Base-by-base conservation (phyloP, 495 filamentous ascomycete genomes). In the Wilcoxina mikolae region DNA sequence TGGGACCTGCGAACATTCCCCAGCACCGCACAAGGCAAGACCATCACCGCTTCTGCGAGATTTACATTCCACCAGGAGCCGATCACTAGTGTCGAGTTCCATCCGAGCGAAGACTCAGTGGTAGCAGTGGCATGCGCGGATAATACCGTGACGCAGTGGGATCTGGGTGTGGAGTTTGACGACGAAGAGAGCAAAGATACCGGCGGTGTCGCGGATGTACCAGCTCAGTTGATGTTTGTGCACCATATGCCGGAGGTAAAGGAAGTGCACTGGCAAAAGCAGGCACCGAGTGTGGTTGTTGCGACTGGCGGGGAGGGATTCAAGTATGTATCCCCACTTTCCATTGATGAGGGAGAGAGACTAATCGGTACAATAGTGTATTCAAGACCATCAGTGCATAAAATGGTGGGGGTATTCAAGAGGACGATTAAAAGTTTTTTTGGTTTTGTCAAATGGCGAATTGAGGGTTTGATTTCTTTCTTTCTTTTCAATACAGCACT, bases 41-140 rank as follows among this genome's bases (percentile, higher is more conserved):
- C 68, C 17, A 61, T 72, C n/a, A 53, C 67, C 44, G 62, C 73
- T 0, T 84, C 94, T 1, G 91, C 91, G 1, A 82, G 80, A 28
- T 98, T 95, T 69, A 76, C 80, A 60, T 95, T 93, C 74, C 91
- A 98, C 71, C 85, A 85, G 68, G 84, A 94, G 68, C 90, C 94
- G 56, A 85, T 98, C 63, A 96, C 91, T 15, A 87, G 83, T 65
- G 76, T 98, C 22, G 90, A 98, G 70, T 98, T 93, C 88, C 90
- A 98, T 69, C 91, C 91, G 15, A 84, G 84, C 2, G 91, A 98
- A 59, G 90, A 98, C 70, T 87, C 82, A 67, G 90, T 95, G 54
- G 80, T 98, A 15, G 84, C 85, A 4, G 87, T 95, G 18, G 89
- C 85, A 7, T 86, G 86, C 1, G 91, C 87, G 17, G 91, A 98